Evolutionary conservation across 2,329 filamentous ascomycete genomes (phyloP).

Genomic region (Domatiomyces catenatus): DNA sequence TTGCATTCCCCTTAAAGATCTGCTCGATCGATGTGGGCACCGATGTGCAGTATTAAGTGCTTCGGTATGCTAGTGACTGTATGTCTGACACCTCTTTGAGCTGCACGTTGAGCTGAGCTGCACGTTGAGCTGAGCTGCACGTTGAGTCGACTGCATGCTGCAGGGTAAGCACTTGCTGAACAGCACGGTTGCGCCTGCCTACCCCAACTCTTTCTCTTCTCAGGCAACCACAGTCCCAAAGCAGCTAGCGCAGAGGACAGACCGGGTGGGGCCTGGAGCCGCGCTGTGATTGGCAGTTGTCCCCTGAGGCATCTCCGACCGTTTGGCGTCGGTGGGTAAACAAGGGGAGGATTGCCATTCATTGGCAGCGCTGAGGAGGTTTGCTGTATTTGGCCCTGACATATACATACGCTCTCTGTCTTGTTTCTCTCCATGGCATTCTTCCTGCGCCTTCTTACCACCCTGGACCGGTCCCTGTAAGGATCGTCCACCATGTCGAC

Average conservation of each 20-base stretch:
- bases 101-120: too few relatives aligned
- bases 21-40: too few relatives aligned
- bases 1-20: too few relatives aligned
- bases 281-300: neutral
- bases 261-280: too few relatives aligned
- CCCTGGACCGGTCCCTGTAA: neutral
- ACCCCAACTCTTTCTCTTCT: too few relatives aligned
- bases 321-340: neutral
- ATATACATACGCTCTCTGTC: neutral
- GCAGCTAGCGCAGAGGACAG: slow-evolving; percentile 5
- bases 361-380: neutral
- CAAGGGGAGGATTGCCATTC: neutral
- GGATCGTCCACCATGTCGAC: slow-evolving; percentile 22
- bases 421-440: neutral
- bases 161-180: too few relatives aligned
- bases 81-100: too few relatives aligned
- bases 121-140: too few relatives aligned
- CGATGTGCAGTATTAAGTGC: too few relatives aligned
- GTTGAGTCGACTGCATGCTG: too few relatives aligned
- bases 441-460: neutral
- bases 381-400: neutral
- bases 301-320: neutral
- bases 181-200: too few relatives aligned
- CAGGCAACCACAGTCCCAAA: neutral
- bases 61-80: too few relatives aligned